Percentiles rank a stretch among this genome's conserved stretches.
These are phyloP conservation scores for Cryptococcus jaspeensis DNA, from an alignment of 1,284 basidiomycete genomes.

Conservation along the genomic window DNA sequence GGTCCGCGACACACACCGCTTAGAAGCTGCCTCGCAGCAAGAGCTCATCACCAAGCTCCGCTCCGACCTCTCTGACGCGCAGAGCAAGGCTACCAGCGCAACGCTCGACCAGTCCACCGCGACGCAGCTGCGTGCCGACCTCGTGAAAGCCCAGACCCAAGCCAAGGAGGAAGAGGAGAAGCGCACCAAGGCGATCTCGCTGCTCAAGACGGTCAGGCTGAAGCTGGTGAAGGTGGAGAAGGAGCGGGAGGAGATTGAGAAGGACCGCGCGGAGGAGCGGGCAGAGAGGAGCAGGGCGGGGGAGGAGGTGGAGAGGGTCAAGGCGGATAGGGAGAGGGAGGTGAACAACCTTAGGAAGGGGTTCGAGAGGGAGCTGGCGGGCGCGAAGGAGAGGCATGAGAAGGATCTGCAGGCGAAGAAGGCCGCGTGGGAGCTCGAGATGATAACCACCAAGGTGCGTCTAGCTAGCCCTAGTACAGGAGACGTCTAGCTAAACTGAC, in stretches of 20 bases:
- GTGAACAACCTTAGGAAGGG: constrained; percentile 64
- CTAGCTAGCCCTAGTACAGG: neutral
- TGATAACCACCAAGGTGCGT: constrained; percentile 69
- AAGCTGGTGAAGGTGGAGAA: constrained; percentile 90
- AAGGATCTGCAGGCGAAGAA: constrained; percentile 66
- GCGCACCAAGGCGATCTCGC: constrained; percentile 82
- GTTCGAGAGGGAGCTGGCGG: constrained; percentile 71
- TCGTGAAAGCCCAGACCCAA: constrained; percentile 60
- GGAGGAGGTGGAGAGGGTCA: constrained; percentile 50
- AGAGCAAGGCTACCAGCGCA: constrained; percentile 57
- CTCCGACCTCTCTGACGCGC: constrained; percentile 66
- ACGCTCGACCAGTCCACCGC: constrained; percentile 59
- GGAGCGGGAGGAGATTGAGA: constrained; percentile 70
- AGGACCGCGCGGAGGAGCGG: constrained; percentile 64
- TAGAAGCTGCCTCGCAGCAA: constrained; percentile 72
- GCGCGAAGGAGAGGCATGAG: constrained; percentile 66
- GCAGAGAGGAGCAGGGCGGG: constrained; percentile 57
- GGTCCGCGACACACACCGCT: constrained; percentile 72
- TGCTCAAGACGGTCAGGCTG: constrained; percentile 87
- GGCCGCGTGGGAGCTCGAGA: constrained; percentile 73
- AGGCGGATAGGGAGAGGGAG: constrained; percentile 68
- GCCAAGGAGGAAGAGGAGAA: constrained; percentile 94
- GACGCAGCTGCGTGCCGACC: constrained; percentile 61
- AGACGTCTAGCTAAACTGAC: neutral
- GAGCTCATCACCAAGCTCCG: constrained; percentile 69